Conservation (phyloP, 805 yeast genomes). For the Kodamaea leandrae region DNA sequence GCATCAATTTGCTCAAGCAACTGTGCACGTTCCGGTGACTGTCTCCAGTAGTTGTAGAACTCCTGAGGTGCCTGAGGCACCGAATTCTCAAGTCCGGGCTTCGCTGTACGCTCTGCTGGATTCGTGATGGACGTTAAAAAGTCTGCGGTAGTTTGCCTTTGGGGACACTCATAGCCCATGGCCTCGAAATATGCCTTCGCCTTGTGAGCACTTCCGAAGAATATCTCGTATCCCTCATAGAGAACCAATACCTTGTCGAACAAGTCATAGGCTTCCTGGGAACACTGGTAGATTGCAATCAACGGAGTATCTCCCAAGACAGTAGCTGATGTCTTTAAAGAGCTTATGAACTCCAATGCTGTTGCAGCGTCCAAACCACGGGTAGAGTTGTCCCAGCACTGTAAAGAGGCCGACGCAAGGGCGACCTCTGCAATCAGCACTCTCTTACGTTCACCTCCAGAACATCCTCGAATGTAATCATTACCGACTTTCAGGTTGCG, state of each 20-base stretch:
- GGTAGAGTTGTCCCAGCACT: constrained; percentile 46
- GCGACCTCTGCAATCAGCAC: constrained; percentile 29
- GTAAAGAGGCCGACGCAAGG: constrained; percentile 28
- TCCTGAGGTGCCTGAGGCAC: constrained; percentile 58
- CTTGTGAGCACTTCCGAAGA: constrained; percentile 40
- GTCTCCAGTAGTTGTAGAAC: constrained; percentile 58
- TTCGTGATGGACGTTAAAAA: constrained; percentile 66
- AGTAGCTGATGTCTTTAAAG: constrained; percentile 26
- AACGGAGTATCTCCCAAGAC: constrained; percentile 25
- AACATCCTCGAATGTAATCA: constrained; percentile 43
- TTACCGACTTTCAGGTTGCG: constrained; percentile 60
- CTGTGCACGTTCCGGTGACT: constrained; percentile 48
- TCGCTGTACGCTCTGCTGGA: constrained; percentile 54
- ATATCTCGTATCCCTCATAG: constrained; percentile 48
- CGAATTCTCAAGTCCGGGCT: constrained; percentile 47
- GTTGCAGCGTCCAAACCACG: constrained; percentile 31
- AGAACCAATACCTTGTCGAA: constrained; percentile 48
- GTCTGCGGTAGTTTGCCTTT: constrained; percentile 67
- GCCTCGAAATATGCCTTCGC: constrained; percentile 50
- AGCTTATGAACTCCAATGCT: constrained; percentile 27
- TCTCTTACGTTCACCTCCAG: constrained; percentile 31
- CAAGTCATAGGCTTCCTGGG: constrained; percentile 43
- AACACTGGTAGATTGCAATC: constrained; percentile 29
- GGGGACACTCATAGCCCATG: constrained; percentile 63
- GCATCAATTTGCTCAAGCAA: constrained; percentile 43